Evolutionary conservation across 2,329 filamentous ascomycete genomes (phyloP).

Genomic region (Chrysoporthe deuterocubensis): DNA sequence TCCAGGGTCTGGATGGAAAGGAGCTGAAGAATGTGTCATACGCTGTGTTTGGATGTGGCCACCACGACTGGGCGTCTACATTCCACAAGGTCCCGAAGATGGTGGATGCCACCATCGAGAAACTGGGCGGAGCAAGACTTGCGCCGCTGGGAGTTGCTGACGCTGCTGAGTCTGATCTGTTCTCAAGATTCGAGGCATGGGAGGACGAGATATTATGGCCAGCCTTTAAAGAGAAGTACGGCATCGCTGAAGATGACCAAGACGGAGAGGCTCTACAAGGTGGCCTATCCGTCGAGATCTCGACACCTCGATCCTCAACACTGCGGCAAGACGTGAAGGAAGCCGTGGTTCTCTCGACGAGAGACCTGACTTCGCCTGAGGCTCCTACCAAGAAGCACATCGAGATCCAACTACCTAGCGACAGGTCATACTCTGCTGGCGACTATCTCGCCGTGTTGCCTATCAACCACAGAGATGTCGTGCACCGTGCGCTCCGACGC

Average conservation of each 20-base stretch:
- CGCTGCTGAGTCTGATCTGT: conserved; percentile 64
- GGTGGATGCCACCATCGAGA: conserved; percentile 56
- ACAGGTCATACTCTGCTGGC: conserved; percentile 69
- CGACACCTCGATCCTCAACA: conserved; percentile 55
- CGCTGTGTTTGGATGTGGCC: conserved; percentile 70
- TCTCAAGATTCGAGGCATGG: conserved; percentile 67
- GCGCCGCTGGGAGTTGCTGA: conserved; percentile 59
- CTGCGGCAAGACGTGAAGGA: conserved; percentile 65
- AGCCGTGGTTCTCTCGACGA: conserved; percentile 58
- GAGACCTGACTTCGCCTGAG: conserved; percentile 51
- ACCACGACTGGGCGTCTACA: conserved; percentile 59
- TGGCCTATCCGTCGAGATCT: conserved; percentile 52
- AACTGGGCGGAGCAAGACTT: conserved; percentile 51
- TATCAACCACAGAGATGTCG: conserved; percentile 65
- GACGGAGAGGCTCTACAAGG: conserved; percentile 30
- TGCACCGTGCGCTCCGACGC: conserved; percentile 64
- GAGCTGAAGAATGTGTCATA: conserved; percentile 62
- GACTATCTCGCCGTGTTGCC: conserved; percentile 78
- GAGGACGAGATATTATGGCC: conserved; percentile 57
- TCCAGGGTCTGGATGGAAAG: conserved; percentile 53
- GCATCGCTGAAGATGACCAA: conserved; percentile 22
- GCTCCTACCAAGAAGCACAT: conserved; percentile 65
- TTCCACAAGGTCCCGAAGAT: conserved; percentile 69
- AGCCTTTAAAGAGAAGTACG: conserved; percentile 46
- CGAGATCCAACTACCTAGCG: conserved; percentile 68